Percentiles rank a stretch among this genome's conserved stretches.
phyloP scores from a whole-genome alignment of 2,329 filamentous ascomycete genomes.

The Colletotrichum sp. region DNA sequence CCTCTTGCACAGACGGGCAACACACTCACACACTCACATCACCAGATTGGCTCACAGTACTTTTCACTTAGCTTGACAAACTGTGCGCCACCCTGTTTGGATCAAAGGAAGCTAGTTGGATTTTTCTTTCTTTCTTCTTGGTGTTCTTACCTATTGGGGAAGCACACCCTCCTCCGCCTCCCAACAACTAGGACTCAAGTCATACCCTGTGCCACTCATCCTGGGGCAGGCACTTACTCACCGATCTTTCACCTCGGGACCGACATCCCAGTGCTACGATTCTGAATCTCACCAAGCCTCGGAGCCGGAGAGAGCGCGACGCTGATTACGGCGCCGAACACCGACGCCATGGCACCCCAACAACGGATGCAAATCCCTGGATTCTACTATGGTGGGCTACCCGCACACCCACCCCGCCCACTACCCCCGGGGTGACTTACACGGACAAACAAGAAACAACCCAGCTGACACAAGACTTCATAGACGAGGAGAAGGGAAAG shows the following conservation, averaged over 20 bases:
- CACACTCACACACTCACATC: background rate
- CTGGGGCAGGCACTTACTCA: background rate
- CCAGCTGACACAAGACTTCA: background rate
- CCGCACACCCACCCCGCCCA: background rate
- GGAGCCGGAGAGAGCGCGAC: background rate
- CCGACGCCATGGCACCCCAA: constrained; percentile 15
- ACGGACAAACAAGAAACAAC: background rate
- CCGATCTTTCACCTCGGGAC: background rate
- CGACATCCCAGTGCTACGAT: background rate
- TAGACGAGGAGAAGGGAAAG: constrained; percentile 63
- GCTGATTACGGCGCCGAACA: background rate
- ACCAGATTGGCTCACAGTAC: background rate
- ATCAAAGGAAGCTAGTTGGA: background rate
- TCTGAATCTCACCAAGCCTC: background rate
- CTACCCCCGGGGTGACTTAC: background rate
- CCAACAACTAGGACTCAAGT: background rate
- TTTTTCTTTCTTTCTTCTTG: background rate
- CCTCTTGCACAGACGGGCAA: background rate
- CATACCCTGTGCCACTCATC: background rate
- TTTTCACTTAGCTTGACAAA: background rate
- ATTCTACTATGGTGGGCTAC: constrained; percentile 57
- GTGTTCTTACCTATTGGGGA: background rate
- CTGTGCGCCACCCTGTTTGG: background rate
- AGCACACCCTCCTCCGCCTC: background rate
- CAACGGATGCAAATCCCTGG: constrained; percentile 49